Evolutionary conservation across 192 early-diverging fungal genomes (phyloP), one percentile per base, ranked within the genome.

Genomic region (Chytriomyces confervae): DNA sequence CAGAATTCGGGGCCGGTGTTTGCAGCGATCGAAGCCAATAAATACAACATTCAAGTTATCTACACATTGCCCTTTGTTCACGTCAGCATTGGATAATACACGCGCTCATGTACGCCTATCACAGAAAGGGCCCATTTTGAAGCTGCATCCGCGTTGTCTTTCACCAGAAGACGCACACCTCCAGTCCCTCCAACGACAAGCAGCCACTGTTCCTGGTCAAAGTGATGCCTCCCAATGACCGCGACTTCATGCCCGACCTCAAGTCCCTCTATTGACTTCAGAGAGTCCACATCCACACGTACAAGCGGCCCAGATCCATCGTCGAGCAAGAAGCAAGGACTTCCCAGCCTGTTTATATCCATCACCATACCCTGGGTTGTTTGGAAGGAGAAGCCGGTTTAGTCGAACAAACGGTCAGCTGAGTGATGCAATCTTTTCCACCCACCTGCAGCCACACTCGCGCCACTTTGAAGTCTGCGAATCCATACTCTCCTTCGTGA

Each of bases 361-460:
- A 23, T 50, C 18, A 72, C 53, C 20, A 49, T 72, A 13, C 70
- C 53, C 70, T 60, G 36, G 18, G 64, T 29, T 23, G 13, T 27
- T 18, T 43, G 36, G n/a, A 13, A 6, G 18, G 29, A 27, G n/a
- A 48, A n/a, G 43, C n/a, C 9, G 16, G 67, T 18, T 10, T 9
- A 11, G 16, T 29, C 67, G 47, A 50, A 16, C 18, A 18, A 6
- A 4, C 27, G 64, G 13, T 43, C 13, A 29, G 16, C 27, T 20
- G 64, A 16, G 20, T 3, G 64, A 18, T 43, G 29, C 47, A 4
- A 10, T 18, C 3, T 1, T 49, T 43, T 18, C 0, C 18, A n/a
- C 48, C 2, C 18, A 72, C 70, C 70, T 72, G 70, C 18, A 72
- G 18, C 70, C 70, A 72, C n/a, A 72, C 50, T 8, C 53, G 48